Conservation (phyloP, 2,329 filamentous ascomycete species). For the Cercospora berteroae region DNA sequence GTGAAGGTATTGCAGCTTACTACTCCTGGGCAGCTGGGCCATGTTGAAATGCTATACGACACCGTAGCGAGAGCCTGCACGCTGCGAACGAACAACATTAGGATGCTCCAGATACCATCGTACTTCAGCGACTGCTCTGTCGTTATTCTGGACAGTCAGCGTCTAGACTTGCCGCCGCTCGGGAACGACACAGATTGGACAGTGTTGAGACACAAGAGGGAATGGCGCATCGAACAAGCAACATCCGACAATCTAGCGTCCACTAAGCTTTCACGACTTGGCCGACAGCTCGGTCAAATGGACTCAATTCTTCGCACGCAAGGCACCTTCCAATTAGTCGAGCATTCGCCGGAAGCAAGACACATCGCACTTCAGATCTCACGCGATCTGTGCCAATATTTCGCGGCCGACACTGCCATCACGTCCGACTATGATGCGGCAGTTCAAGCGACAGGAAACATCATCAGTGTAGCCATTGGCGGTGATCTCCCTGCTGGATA, state of each 20-base stretch:
- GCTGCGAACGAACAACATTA: conserved; percentile 47
- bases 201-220: background rate
- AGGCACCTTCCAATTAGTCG: conserved; percentile 47
- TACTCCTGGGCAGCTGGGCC: conserved; percentile 52
- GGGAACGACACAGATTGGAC: background rate
- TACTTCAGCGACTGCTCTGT: conserved; percentile 22
- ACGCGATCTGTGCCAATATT: conserved; percentile 59
- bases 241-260: background rate
- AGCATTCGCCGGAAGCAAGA: conserved; percentile 32
- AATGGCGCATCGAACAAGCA: conserved; percentile 6
- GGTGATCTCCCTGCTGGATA: conserved; percentile 25
- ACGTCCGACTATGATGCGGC: conserved; percentile 27
- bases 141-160: conserved; percentile 22
- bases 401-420: conserved; percentile 53
- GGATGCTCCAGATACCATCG: conserved; percentile 27
- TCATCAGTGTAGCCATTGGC: conserved; percentile 44
- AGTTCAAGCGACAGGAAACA: conserved; percentile 42
- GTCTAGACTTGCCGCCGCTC: background rate
- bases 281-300: conserved; percentile 53
- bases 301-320: conserved; percentile 53
- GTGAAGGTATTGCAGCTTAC: conserved; percentile 52
- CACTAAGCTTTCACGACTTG: conserved; percentile 38
- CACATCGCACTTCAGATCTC: conserved; percentile 54
- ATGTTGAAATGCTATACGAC: conserved; percentile 43
- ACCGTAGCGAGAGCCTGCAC: conserved; percentile 35